Conservation (phyloP, 306 rosid species). For the Leucaena leucocephala region DNA sequence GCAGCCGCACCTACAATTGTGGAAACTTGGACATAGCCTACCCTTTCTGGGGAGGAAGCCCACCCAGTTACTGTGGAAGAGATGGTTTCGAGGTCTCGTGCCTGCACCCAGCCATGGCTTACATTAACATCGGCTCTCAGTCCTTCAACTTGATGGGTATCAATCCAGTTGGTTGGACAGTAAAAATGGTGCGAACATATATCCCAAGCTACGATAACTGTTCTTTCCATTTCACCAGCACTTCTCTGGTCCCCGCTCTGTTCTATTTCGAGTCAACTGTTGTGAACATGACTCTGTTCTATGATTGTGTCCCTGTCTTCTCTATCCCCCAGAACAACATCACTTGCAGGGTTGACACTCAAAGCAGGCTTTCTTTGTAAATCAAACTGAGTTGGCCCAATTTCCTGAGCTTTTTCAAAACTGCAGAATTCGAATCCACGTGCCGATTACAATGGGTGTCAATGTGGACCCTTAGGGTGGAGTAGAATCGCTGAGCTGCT, state of each 20-base stretch:
- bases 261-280: neutral
- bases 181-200: conserved; percentile 34
- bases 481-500: too few species aligned
- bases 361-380: neutral
- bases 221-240: neutral
- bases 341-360: neutral
- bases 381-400: neutral
- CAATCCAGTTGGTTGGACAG: neutral
- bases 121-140: neutral
- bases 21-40: conserved; percentile 1
- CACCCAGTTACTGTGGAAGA: conserved; percentile 17
- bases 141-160: neutral
- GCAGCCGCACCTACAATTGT: neutral
- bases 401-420: neutral
- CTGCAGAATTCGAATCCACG: neutral
- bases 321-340: neutral
- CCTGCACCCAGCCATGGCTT: fast-evolving
- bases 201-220: conserved; percentile 3
- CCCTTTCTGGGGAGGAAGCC: conserved; percentile 38
- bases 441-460: too few species aligned
- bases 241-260: neutral
- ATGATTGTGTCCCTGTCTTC: neutral
- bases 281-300: conserved; percentile 5
- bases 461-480: too few species aligned
- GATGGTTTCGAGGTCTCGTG: conserved; percentile 18